Percentiles rank a stretch among this genome's conserved stretches.
Conservation (phyloP, 345 rosid species). For the Melaleuca alternifolia region DNA sequence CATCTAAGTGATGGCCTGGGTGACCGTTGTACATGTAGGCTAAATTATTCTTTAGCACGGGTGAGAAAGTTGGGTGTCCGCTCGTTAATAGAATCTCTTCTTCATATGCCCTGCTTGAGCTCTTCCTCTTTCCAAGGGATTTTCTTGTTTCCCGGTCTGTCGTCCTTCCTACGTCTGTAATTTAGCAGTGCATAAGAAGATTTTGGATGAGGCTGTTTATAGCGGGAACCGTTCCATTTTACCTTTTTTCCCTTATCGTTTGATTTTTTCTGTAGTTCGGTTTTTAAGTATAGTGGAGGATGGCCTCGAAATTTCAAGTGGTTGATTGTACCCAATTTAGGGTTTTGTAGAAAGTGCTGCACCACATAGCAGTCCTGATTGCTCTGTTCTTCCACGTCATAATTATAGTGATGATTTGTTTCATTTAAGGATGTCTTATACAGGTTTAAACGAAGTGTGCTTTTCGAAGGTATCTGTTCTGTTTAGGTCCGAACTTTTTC, state of each 20-base stretch:
- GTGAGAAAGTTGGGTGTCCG: background rate
- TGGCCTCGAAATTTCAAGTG: slow-evolving; percentile 10
- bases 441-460: background rate
- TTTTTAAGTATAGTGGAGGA: background rate
- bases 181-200: slow-evolving; percentile 31
- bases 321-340: background rate
- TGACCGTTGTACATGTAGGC: slow-evolving; percentile 18
- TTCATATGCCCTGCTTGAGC: background rate
- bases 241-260: slow-evolving; percentile 1
- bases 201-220: slow-evolving; percentile 32
- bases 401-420: background rate
- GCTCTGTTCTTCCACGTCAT: background rate
- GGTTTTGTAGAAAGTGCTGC: slow-evolving; percentile 5
- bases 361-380: slow-evolving; percentile 7
- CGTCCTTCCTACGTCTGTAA: slow-evolving; percentile 24
- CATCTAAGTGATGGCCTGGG: slow-evolving; percentile 14
- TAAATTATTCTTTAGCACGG: slow-evolving; percentile 3
- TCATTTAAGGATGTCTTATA: background rate
- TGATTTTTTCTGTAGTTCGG: background rate
- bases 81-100: background rate
- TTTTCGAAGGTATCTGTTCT: background rate
- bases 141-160: slow-evolving; percentile 7
- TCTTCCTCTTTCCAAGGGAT: slow-evolving; percentile 1
- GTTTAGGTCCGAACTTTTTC: background rate
- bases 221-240: slow-evolving; percentile 20